Evolutionary conservation across 2,329 filamentous ascomycete genomes (phyloP).

Genomic region (Pestalotiopsis sp.): DNA sequence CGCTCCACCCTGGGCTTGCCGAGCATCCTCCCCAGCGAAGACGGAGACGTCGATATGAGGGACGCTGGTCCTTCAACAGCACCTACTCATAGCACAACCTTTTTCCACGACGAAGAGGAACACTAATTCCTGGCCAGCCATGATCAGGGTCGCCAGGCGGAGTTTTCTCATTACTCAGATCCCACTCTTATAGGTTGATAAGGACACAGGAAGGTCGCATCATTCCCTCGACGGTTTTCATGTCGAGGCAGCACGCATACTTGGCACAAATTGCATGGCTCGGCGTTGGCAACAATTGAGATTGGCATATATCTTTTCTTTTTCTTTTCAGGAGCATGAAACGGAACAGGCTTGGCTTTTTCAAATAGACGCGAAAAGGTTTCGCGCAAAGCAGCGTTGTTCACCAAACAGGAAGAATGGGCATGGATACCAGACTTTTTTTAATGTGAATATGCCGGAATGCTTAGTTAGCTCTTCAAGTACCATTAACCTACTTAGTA

Average conservation of each 20-base stretch:
- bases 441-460: slow-evolving; percentile 7
- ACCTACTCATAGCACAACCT: slow-evolving; percentile 49
- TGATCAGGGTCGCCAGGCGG: neutral
- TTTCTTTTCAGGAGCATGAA: neutral
- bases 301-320: neutral
- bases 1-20: slow-evolving; percentile 26
- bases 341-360: neutral
- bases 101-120: slow-evolving; percentile 50
- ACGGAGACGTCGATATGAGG: slow-evolving; percentile 57
- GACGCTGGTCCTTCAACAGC: slow-evolving; percentile 60
- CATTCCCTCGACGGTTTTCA: neutral
- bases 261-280: slow-evolving; percentile 11
- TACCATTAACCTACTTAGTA: neutral
- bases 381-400: neutral
- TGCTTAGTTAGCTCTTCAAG: neutral
- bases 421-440: slow-evolving; percentile 5
- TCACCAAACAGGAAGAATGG: neutral
- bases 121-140: neutral
- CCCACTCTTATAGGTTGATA: neutral
- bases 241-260: neutral
- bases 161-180: neutral
- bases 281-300: slow-evolving; percentile 10
- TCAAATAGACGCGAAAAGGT: neutral
- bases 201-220: neutral
- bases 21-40: slow-evolving; percentile 26